phyloP scores from a whole-genome alignment of 768 basidiomycete genomes.

The Calocybe cyanea region DNA sequence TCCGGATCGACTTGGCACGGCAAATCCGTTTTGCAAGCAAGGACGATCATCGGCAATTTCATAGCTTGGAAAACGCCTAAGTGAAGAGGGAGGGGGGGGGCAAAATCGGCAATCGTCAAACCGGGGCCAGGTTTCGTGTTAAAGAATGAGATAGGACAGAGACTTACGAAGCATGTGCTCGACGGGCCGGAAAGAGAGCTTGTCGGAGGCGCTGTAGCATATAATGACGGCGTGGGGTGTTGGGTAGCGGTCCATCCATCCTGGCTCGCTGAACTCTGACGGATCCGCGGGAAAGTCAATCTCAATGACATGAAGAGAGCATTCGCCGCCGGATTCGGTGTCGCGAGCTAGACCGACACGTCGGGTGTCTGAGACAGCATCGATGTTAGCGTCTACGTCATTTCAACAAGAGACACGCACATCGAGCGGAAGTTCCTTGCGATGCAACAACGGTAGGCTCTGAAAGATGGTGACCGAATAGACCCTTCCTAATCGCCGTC shows the following conservation, averaged over 20 bases:
- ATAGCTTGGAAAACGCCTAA: constrained; percentile 56
- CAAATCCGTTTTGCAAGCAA: constrained; percentile 87
- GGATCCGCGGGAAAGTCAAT: constrained; percentile 37
- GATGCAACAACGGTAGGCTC: constrained; percentile 33
- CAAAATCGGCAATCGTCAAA: too few relatives aligned
- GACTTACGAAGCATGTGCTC: constrained; percentile 69
- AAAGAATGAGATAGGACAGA: not conserved
- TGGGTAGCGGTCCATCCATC: constrained; percentile 52
- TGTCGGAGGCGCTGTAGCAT: constrained; percentile 76
- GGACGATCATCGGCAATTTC: constrained; percentile 63
- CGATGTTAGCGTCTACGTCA: constrained; percentile 1
- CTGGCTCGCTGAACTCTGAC: constrained; percentile 5
- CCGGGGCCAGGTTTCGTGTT: too few relatives aligned
- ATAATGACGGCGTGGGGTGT: constrained; percentile 75
- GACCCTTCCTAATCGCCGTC: constrained; percentile 71
- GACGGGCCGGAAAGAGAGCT: constrained; percentile 61
- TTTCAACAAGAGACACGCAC: constrained; percentile 24
- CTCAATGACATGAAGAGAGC: constrained; percentile 51
- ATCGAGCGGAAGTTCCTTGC: constrained; percentile 33
- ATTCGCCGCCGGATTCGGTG: constrained; percentile 35
- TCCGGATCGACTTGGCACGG: constrained; percentile 54
- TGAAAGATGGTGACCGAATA: constrained; percentile 56
- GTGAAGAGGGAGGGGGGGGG: too few relatives aligned
- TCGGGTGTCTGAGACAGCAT: constrained; percentile 25
- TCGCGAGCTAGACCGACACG: constrained; percentile 29